A percentile compares a stretch with the other conserved stretches of the same genome.
These are phyloP conservation scores for Globisporangium mamillatum DNA, from an alignment of 352 stramenopile genomes.

Conservation along the genomic window DNA sequence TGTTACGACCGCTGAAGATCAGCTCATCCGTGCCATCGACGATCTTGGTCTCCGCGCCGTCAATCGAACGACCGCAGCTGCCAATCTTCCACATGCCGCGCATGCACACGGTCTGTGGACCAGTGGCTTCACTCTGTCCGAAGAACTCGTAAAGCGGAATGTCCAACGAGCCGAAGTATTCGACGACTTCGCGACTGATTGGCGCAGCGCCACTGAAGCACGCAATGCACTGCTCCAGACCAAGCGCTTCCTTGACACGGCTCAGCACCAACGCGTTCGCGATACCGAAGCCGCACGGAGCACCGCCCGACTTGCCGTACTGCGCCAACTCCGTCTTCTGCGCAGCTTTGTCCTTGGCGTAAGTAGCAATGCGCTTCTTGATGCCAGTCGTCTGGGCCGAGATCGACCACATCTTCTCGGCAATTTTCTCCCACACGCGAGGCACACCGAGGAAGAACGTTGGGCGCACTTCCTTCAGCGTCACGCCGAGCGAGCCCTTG, in stretches of 20 bases:
- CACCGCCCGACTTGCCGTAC: constrained; percentile 81
- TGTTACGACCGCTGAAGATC: constrained; percentile 79
- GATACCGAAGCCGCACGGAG: constrained; percentile 88
- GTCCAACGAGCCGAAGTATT: constrained; percentile 95
- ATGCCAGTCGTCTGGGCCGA: constrained; percentile 82
- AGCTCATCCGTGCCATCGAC: constrained; percentile 65
- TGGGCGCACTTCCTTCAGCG: constrained; percentile 83
- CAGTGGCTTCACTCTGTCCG: constrained; percentile 90
- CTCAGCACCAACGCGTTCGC: constrained; percentile 85
- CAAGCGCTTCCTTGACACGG: constrained; percentile 88
- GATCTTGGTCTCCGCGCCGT: constrained; percentile 59
- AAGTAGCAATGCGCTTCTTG: constrained; percentile 90
- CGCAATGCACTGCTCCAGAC: constrained; percentile 85
- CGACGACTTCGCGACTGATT: constrained; percentile 91
- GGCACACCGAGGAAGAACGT: constrained; percentile 91
- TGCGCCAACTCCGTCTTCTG: constrained; percentile 80
- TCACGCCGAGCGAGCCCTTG: constrained; percentile 84
- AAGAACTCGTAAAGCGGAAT: constrained; percentile 94
- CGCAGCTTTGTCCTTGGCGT: constrained; percentile 87
- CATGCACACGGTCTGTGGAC: constrained; percentile 80
- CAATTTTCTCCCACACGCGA: constrained; percentile 92
- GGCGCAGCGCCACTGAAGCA: constrained; percentile 86
- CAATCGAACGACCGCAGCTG: constrained; percentile 77
- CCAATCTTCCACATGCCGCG: constrained; percentile 87
- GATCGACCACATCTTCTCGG: constrained; percentile 89